These are phyloP conservation scores for Hyaloperonospora arabidopsidis DNA, from an alignment of 352 stramenopile species.

Conservation along the genomic window DNA sequence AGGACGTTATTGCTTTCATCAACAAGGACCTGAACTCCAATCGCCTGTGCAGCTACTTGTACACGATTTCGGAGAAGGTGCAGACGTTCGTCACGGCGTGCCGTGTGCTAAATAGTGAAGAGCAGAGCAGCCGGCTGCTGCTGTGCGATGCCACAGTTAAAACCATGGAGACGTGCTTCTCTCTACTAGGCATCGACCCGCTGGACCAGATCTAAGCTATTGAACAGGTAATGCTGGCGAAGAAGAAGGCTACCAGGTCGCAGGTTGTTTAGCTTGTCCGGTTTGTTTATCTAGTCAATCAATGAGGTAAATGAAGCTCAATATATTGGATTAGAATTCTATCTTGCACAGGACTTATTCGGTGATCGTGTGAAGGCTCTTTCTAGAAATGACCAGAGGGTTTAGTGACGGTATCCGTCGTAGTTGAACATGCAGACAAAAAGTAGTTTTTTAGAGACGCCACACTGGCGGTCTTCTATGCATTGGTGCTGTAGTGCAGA, in stretches of 20 bases:
- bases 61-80: slow-evolving; percentile 94
- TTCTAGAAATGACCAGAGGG: slow-evolving; percentile 19
- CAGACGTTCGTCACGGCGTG: slow-evolving; percentile 98
- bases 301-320: slow-evolving; percentile 20
- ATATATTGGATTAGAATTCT: slow-evolving; percentile 28
- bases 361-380: slow-evolving; percentile 19
- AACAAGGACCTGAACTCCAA: slow-evolving; percentile 95
- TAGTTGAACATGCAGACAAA: slow-evolving; percentile 26
- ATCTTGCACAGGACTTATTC: slow-evolving; percentile 11
- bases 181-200: slow-evolving; percentile 89
- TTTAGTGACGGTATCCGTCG: not conserved
- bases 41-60: slow-evolving; percentile 97
- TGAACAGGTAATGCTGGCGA: too few relatives aligned
- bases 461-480: slow-evolving; percentile 15
- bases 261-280: too few relatives aligned
- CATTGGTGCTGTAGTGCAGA: slow-evolving; percentile 40
- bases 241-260: too few relatives aligned
- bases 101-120: slow-evolving; percentile 90
- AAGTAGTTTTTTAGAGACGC: slow-evolving; percentile 17
- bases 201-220: slow-evolving; percentile 90
- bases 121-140: slow-evolving; percentile 94
- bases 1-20: slow-evolving; percentile 91
- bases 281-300: too few relatives aligned
- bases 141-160: slow-evolving; percentile 93
- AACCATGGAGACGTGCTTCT: slow-evolving; percentile 92